These are phyloP conservation scores for Phytopythium aichiense DNA, from an alignment of 352 stramenopile species.

Conservation along the genomic window DNA sequence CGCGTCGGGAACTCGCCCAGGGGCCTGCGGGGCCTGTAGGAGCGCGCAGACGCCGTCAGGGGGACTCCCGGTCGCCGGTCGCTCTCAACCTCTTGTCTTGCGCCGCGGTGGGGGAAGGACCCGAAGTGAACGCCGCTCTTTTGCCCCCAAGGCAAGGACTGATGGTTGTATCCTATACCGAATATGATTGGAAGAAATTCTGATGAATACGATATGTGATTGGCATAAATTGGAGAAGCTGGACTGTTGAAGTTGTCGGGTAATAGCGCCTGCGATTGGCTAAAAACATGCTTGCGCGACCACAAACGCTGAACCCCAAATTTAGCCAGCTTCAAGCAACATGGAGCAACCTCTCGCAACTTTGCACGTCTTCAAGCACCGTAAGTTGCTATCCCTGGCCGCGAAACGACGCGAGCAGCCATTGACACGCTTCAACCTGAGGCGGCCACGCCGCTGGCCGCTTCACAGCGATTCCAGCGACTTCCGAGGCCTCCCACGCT, in stretches of 20 bases:
- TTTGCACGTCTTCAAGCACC: background rate
- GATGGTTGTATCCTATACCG: background rate
- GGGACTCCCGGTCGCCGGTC: background rate
- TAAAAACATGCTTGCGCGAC: background rate
- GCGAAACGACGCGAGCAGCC: conserved; percentile 23
- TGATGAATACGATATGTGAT: background rate
- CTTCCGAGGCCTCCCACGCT: background rate
- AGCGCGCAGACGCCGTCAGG: background rate
- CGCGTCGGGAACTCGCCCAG: background rate
- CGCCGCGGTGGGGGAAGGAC: background rate
- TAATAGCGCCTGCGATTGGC: background rate
- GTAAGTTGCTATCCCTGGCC: conserved; percentile 15
- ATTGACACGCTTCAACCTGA: conserved; percentile 1
- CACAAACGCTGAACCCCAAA: background rate
- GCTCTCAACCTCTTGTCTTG: background rate
- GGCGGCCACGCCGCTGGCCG: background rate
- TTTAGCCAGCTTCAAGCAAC: background rate
- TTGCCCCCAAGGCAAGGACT: background rate
- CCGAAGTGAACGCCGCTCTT: conserved; percentile 1
- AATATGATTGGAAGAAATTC: background rate
- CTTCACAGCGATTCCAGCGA: background rate
- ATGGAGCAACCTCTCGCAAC: background rate
- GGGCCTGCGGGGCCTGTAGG: background rate
- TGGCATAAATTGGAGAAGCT: background rate
- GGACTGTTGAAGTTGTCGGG: conserved; percentile 2